A percentile compares a stretch with the other conserved stretches of the same genome.
phyloP scores from a whole-genome alignment of 768 basidiomycete genomes.

The Russula ochroleuca region DNA sequence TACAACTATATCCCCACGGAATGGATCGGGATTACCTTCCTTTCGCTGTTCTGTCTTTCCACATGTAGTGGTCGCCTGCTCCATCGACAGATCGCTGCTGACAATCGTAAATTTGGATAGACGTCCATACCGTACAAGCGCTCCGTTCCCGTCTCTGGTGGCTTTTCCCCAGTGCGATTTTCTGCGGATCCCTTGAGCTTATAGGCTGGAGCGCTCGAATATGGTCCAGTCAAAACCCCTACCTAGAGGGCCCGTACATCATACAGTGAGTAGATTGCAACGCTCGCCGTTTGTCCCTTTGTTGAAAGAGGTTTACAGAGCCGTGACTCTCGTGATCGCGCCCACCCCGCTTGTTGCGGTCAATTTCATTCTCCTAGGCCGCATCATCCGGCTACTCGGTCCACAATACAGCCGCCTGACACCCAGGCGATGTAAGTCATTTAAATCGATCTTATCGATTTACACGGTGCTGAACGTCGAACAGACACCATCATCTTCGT shows the following conservation, averaged over 20 bases:
- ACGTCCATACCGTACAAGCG: constrained; percentile 17
- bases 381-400: constrained; percentile 19
- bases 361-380: constrained; percentile 25
- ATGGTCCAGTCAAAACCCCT: constrained; percentile 23
- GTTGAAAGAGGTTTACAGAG: constrained; percentile 8
- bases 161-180: constrained; percentile 21
- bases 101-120: not conserved
- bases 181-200: constrained; percentile 17
- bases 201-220: constrained; percentile 21
- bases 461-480: not conserved
- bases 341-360: constrained; percentile 25
- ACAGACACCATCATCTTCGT: constrained; percentile 19
- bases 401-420: constrained; percentile 22
- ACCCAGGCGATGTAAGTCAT: constrained; percentile 16
- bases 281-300: not conserved
- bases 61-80: constrained; percentile 29
- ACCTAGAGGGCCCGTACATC: constrained; percentile 10
- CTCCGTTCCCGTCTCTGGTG: constrained; percentile 30
- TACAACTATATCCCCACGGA: constrained; percentile 39
- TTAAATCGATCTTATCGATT: not conserved
- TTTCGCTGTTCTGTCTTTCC: constrained; percentile 35
- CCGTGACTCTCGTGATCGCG: constrained; percentile 14
- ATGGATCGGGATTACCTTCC: constrained; percentile 38
- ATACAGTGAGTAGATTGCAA: constrained; percentile 20
- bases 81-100: not conserved